phyloP scores from a whole-genome alignment of 805 yeast genomes.

The Hanseniaspora vineae region DNA sequence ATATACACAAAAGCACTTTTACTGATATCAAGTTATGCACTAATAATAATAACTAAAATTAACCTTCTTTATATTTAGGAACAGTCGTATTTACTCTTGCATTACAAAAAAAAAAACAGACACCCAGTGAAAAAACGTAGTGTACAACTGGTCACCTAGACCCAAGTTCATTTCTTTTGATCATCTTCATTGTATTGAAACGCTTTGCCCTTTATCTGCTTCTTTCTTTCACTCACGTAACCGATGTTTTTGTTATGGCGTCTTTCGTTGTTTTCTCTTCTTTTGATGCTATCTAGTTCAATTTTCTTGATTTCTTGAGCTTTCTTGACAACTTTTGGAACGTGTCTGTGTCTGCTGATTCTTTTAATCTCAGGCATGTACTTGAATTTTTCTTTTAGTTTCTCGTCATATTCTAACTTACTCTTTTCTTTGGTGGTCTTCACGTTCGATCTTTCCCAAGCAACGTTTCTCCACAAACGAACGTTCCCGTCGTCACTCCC shows the following conservation, averaged over 20 bases:
- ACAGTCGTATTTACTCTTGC: background rate
- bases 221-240: conserved; percentile 60
- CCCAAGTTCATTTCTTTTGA: background rate
- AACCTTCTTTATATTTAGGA: no score
- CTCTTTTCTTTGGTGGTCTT: conserved; percentile 69
- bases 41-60: background rate
- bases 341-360: conserved; percentile 83
- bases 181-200: conserved; percentile 35
- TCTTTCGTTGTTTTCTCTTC: conserved; percentile 73
- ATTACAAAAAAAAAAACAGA: background rate
- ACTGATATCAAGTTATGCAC: background rate
- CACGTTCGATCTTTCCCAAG: conserved; percentile 72
- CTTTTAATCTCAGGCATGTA: conserved; percentile 94
- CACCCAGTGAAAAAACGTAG: background rate
- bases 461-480: conserved; percentile 82
- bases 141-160: background rate
- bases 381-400: conserved; percentile 82
- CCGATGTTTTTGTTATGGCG: conserved; percentile 57
- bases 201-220: conserved; percentile 77
- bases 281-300: conserved; percentile 61
- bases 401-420: conserved; percentile 81
- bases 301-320: conserved; percentile 75
- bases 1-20: background rate
- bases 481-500: conserved; percentile 97
- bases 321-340: conserved; percentile 77